Evolutionary conservation across 257 asterid species (phyloP), one percentile per base, ranked within the genome.

Genomic region (Misopates orontium): DNA sequence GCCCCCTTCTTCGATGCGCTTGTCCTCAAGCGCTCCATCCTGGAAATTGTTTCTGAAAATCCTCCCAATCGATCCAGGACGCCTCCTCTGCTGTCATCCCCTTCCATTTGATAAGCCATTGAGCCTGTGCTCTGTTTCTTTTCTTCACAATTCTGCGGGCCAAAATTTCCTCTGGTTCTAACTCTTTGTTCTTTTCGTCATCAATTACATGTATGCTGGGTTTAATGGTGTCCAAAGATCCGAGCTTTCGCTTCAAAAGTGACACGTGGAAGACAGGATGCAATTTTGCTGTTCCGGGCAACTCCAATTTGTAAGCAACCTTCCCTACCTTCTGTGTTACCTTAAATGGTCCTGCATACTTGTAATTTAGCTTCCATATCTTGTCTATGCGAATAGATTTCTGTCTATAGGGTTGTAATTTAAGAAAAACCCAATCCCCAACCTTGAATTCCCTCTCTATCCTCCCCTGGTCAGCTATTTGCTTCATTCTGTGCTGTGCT

Each of bases 191-290:
- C 1, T 13, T 4, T 0, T 51, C 39, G 0, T n/a, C n/a, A 10
- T 18, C 36, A 3, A 65, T 31, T 0, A 36, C 0, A 0, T 64
- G 71, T 0, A 67, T 12, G 0, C 0, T 0, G 0, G 20, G 0
- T 1, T 21, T 10, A 1, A 11, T 8, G 0, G 0, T 3, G 0
- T 8, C 48, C 0, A 3, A 0, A 0, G 41, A 0, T 0, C 56
- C 45, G 0, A 24, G 12, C 0, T 4, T 1, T 0, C 16, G 16
- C 10, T 67, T 67, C 0, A 59, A 25, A 0, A 20, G 4, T 0
- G 18, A n/a, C 19, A 50, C 56, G 18, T 50, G 56, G 22, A 50
- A 50, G 23, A 50, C 56, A 11, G 56, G 56, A 19, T 50, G 56
- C 4, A 50, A 10, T 14, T 13, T 20, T 5, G 21, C 19, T n/a